Percentiles rank a stretch among this genome's conserved stretches.
These are phyloP conservation scores for Mrakia hoshinonis DNA, from an alignment of 768 basidiomycete species.

Conservation along the genomic window DNA sequence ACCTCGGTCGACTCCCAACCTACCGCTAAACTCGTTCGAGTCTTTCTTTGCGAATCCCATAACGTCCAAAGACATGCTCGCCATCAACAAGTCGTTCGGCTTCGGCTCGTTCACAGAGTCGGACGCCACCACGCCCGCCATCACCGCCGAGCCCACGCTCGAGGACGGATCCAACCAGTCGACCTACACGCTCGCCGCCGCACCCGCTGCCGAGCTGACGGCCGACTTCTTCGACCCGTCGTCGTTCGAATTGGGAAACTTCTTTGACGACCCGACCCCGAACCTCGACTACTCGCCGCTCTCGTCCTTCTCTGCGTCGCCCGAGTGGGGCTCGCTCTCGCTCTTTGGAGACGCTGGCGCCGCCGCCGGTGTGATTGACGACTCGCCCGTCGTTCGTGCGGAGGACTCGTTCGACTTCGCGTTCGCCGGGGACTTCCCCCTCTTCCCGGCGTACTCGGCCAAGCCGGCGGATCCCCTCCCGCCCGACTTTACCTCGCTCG, in stretches of 20 bases:
- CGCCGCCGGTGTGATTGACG: slow-evolving; percentile 25
- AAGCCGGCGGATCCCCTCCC: not conserved
- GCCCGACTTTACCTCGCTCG: slow-evolving; percentile 11
- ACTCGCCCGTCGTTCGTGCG: slow-evolving; percentile 13
- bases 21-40: slow-evolving; percentile 18
- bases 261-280: slow-evolving; percentile 24
- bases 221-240: slow-evolving; percentile 10
- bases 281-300: slow-evolving; percentile 29
- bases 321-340: slow-evolving; percentile 15
- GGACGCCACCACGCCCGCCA: not conserved
- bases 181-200: slow-evolving; percentile 1
- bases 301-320: slow-evolving; percentile 25
- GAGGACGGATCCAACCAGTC: not conserved
- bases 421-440: slow-evolving; percentile 23
- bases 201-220: not conserved
- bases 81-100: slow-evolving; percentile 23
- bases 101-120: slow-evolving; percentile 16
- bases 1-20: slow-evolving; percentile 3
- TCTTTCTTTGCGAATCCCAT: not conserved
- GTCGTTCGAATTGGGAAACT: slow-evolving; percentile 4
- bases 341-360: slow-evolving; percentile 26
- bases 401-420: slow-evolving; percentile 27
- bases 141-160: not conserved
- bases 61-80: slow-evolving; percentile 16
- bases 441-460: slow-evolving; percentile 16